Evolutionary conservation across 148 eudicot genomes (phyloP).

Genomic region (Chenopodium quinoa): DNA sequence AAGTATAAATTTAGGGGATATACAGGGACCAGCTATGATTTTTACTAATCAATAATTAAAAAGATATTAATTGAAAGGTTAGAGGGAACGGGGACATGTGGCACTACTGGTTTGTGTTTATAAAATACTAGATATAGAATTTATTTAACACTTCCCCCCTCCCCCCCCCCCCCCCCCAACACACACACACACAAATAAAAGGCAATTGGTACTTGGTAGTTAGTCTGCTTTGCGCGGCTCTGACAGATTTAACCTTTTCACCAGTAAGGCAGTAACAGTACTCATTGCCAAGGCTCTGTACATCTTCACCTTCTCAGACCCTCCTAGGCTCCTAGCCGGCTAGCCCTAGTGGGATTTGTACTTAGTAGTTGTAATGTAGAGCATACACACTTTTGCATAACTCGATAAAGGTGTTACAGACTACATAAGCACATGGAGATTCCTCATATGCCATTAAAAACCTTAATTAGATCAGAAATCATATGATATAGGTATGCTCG

Average conservation of each 20-base stretch:
- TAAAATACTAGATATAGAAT: too few relatives aligned
- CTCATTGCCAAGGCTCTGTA: background rate
- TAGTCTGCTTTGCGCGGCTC: background rate
- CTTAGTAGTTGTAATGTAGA: background rate
- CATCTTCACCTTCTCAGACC: background rate
- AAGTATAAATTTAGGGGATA: too few relatives aligned
- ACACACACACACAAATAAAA: too few relatives aligned
- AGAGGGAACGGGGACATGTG: too few relatives aligned
- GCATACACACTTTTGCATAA: background rate
- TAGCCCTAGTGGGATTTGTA: background rate
- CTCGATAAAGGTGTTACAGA: background rate
- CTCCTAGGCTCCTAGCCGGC: background rate
- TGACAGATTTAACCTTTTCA: background rate
- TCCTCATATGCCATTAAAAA: background rate
- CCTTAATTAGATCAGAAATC: conserved; percentile 1
- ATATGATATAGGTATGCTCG: background rate
- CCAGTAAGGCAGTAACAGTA: background rate
- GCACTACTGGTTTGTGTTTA: too few relatives aligned
- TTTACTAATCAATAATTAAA: too few relatives aligned
- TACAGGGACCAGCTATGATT: too few relatives aligned
- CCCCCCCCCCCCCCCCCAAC: too few relatives aligned
- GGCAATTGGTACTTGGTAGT: background rate
- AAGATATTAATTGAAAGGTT: too few relatives aligned
- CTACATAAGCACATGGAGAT: background rate
- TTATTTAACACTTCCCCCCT: too few relatives aligned